Evolutionary conservation across 208 protist genomes (phyloP), one percentile per base, ranked within the genome.

Genomic region (Wallacemonas sp.): DNA sequence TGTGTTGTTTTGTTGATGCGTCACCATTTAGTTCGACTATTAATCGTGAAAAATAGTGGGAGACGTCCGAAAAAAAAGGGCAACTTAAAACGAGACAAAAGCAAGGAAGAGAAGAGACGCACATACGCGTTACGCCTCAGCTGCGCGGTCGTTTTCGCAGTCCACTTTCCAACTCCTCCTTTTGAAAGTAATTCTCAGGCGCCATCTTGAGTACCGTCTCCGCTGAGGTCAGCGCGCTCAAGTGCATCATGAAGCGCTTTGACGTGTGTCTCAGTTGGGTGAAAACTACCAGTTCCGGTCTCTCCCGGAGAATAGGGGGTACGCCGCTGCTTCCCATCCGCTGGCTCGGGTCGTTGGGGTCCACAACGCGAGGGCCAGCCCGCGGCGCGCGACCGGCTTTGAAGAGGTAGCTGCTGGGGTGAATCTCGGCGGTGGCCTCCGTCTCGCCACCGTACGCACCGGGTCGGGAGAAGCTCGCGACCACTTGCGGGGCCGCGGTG

Each of bases 191-290:
- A 70, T 93, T 93, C 62, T 75, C 77, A 28, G 91, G 91, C 1
- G 91, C 84, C 26, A 55, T 62, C 60, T 77, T 62, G 31, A 96
- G 28, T 1, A 93, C 80, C 82, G 77, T 84, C 30, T 93, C 84
- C 4, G 66, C 49, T 6, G 80, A 82, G 19, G 71, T 51, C 46
- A 96, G 70, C n/a, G 88, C 88, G 17, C 79, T 87, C n/a, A 93
- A 66, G 67, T 96, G 88, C 44, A 88, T 87, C 91, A 96, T 96
- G 65, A 82, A 96, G 0, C 88, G 86, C 67, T 88, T 91, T 22
- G 70, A 90, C 6, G 91, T 94, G 66, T 74, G 88, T 0, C 91
- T 84, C 60, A 96, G 79, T 68, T 92, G 80, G 21, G 82, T 88
- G 62, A 94, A 96, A 19, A 96, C 81, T 3, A 96, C 80, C 33